Evolutionary conservation across 345 rosid genomes (phyloP), one percentile per base, ranked within the genome.

Genomic region (Hibiscus syriacus): DNA sequence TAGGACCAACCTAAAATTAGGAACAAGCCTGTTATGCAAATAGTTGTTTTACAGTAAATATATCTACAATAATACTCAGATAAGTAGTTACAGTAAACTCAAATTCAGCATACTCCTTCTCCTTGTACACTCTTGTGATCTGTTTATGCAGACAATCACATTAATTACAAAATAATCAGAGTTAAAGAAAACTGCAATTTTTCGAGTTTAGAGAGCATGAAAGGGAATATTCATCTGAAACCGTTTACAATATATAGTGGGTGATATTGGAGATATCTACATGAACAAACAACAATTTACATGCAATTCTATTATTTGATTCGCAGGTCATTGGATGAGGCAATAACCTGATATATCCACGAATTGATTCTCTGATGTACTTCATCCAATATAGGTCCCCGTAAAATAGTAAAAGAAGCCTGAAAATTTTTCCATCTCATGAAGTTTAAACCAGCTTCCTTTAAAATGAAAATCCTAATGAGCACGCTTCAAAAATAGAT

Each of bases 331-430:
- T 49, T 36, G 23, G 67, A 53, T 34, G 13, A 41, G 34, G 3
- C 50, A 57, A 58, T 64, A 63, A 84, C 92, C 89, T 87, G 92
- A 60, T 84, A 74, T 79, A 85, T 78, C 89, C 90, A 87, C n/a
- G 84, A 61, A 73, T 82, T 85, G 66, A 82, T 66, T 75, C 76
- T 80, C 48, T 85, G 83, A 72, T 85, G 90, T 45, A 83, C 86
- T 82, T 87, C 92, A 76, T 85, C 92, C 62, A 87, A 63, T 53
- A 87, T 16, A 3, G 87, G 83, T 70, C 92, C 92, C 12, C 76
- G 80, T 12, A 83, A 57, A 76, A 87, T 53, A 38, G 83, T 55
- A 19, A 73, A 53, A 41, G 76, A 20, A 66, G 46, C 66, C 80
- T 77, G 72, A 59, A 73, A 65, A 32, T 14, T 53, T 23, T 11